These are phyloP conservation scores for Trichoderma sp. DNA, from an alignment of 2,329 filamentous ascomycete species.

Conservation along the genomic window DNA sequence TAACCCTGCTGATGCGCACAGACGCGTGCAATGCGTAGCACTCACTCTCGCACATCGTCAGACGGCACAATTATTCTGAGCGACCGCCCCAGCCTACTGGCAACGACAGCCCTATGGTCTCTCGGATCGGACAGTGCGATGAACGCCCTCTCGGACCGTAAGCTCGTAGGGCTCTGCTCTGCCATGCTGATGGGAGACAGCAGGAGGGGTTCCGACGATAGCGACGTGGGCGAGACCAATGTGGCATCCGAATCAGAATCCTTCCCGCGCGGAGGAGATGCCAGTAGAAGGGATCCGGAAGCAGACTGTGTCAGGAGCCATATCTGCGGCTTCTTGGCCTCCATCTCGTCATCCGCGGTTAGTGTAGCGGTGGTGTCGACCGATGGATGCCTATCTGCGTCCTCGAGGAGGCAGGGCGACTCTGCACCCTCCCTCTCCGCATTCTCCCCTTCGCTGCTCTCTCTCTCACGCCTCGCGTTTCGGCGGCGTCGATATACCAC, in stretches of 20 bases:
- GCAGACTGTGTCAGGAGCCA: conserved; percentile 28
- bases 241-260: conserved; percentile 17
- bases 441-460: conserved; percentile 29
- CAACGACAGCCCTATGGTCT: conserved; percentile 4
- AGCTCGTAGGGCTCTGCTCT: neutral
- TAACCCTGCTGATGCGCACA: neutral
- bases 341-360: conserved; percentile 8
- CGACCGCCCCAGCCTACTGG: conserved; percentile 2
- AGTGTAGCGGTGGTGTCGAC: conserved; percentile 29
- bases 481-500: conserved; percentile 37
- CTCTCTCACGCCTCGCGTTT: conserved; percentile 32
- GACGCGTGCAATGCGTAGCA: too few relatives aligned
- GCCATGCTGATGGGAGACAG: conserved; percentile 14
- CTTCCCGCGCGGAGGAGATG: conserved; percentile 12
- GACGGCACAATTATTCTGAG: conserved; percentile 12
- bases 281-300: conserved; percentile 13
- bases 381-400: conserved; percentile 27
- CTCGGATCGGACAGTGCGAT: neutral
- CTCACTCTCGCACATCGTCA: conserved; percentile 13
- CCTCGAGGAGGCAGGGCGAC: conserved; percentile 9
- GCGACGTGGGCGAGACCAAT: conserved; percentile 12
- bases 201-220: neutral
- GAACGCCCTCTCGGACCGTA: neutral
- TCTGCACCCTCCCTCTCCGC: conserved; percentile 28
- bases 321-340: conserved; percentile 24